Evolutionary conservation across 225 moss, liverwort and hornwort genomes (phyloP), one percentile per base, ranked within the genome.

Genomic region (Lunularia cruciata): DNA sequence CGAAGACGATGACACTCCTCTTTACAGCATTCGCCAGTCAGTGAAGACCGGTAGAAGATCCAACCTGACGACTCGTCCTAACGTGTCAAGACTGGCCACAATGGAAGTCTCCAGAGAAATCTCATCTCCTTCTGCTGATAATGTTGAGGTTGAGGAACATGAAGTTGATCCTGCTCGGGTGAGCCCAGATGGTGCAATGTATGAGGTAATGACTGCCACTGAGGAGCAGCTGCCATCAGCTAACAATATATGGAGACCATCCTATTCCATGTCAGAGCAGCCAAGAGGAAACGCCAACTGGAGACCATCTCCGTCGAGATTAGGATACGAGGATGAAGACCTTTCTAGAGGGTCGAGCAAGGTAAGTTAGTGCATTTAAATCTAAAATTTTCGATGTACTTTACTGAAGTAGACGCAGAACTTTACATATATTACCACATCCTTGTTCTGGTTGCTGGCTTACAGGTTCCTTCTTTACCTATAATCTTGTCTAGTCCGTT

Each of bases 1-100:
- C 56, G 92, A 98, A 57, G 98, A 93, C 72, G 92, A 98, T 64
- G 98, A 93, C 73, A 99, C 91, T 57, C 89, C 93, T 64, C 85
- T 89, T 54, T 85, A 81, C 62, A 77, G 77, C 51, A 74, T 82
- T 13, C 86, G 89, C 45, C 85, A 89, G 72, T 79, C 84, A 8
- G 76, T 77, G 40, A 81, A 72, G 53, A 57, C 72, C 27, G 67
- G 47, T 2, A 77, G 47, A 56, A 66, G 56, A 40, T 57, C 60
- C 38, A 72, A 35, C 35, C 14, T 42, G 60, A 35, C 73, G 18
- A 40, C 55, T 57, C 70, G 61, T 60, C 48, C 71, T 38, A 60
- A 36, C 47, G 30, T 48, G 13, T 37, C 65, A 20, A 37, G 39
- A 34, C 45, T 45, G 19, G 46, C 38, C 30, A 46, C 22, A 4